phyloP scores from a whole-genome alignment of 768 basidiomycete genomes.

The Sporobolomyces pararoseus region DNA sequence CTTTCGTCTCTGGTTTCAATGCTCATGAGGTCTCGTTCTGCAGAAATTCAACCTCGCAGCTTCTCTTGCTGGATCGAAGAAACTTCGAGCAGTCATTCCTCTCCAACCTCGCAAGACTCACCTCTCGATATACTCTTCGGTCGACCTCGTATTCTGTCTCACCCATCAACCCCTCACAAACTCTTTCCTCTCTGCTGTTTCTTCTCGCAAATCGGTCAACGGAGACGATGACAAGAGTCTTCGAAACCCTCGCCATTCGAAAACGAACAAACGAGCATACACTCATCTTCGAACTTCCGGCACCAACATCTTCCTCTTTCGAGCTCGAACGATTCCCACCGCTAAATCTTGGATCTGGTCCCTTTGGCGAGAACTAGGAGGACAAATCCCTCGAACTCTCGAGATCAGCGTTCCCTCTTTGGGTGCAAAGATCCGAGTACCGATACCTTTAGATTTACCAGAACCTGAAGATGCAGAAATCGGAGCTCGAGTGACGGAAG shows the following conservation, averaged over 20 bases:
- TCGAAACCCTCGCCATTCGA: constrained; percentile 14
- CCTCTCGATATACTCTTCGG: constrained; percentile 80
- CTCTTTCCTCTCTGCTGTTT: constrained; percentile 55
- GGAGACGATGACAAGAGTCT: constrained; percentile 44
- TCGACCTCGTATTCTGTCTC: constrained; percentile 74
- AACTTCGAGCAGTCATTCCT: constrained; percentile 73
- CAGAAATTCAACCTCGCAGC: constrained; percentile 61
- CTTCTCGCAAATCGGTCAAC: constrained; percentile 53
- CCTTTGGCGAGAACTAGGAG: constrained; percentile 72
- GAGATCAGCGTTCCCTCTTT: constrained; percentile 67
- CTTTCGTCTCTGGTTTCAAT: too few relatives aligned
- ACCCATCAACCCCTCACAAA: constrained; percentile 20
- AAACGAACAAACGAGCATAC: constrained; percentile 52
- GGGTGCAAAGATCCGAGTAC: constrained; percentile 50
- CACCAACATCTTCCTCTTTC: constrained; percentile 82
- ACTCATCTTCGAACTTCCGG: constrained; percentile 60
- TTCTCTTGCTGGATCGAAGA: constrained; percentile 66
- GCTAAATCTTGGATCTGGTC: constrained; percentile 88
- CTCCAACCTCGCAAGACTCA: constrained; percentile 61
- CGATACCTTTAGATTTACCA: constrained; percentile 21
- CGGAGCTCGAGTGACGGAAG: constrained; percentile 4
- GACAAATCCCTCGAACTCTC: constrained; percentile 63
- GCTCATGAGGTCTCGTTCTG: constrained; percentile 2
- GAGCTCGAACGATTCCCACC: constrained; percentile 68
- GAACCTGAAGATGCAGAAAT: constrained; percentile 10